A percentile compares a stretch with the other conserved stretches of the same genome.
Evolutionary conservation across 1,139 yeast genomes (phyloP).

Genomic region (Hemisphaericaspora lyxosophila): DNA sequence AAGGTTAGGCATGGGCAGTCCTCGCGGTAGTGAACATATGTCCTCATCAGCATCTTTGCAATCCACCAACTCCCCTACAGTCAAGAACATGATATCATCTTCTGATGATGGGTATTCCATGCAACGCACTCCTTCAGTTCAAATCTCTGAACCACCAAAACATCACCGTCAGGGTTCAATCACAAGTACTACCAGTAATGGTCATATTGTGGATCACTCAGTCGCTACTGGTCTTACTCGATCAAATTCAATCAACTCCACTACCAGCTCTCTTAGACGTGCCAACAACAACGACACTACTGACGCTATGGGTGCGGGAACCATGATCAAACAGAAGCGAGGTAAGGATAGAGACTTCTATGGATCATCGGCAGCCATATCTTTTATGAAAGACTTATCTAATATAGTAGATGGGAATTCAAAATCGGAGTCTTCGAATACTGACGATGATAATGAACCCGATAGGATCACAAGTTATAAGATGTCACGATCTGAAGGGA

Average conservation of each 20-base stretch:
- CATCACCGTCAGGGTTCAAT: constrained; percentile 1
- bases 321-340: constrained; percentile 4
- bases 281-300: constrained; percentile 5
- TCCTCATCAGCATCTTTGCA: background rate
- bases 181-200: background rate
- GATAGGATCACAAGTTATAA: constrained; percentile 4
- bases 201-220: background rate
- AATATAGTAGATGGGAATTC: constrained; percentile 6
- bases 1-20: constrained; percentile 3
- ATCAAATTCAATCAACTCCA: constrained; percentile 4
- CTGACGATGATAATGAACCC: constrained; percentile 4
- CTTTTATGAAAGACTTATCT: constrained; percentile 11
- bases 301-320: constrained; percentile 11
- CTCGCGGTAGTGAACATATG: background rate
- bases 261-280: constrained; percentile 1
- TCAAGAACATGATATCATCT: constrained; percentile 5
- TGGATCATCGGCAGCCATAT: constrained; percentile 11
- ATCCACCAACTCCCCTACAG: constrained; percentile 4
- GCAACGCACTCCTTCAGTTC: constrained; percentile 2
- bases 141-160: constrained; percentile 5
- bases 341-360: constrained; percentile 8
- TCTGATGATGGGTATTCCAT: background rate
- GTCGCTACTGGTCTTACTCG: background rate
- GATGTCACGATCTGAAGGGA: constrained; percentile 10
- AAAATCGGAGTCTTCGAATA: background rate